Evolutionary conservation across 495 filamentous ascomycete genomes (phyloP), one percentile per base, ranked within the genome.

Genomic region (Hypoxylon intermedium): DNA sequence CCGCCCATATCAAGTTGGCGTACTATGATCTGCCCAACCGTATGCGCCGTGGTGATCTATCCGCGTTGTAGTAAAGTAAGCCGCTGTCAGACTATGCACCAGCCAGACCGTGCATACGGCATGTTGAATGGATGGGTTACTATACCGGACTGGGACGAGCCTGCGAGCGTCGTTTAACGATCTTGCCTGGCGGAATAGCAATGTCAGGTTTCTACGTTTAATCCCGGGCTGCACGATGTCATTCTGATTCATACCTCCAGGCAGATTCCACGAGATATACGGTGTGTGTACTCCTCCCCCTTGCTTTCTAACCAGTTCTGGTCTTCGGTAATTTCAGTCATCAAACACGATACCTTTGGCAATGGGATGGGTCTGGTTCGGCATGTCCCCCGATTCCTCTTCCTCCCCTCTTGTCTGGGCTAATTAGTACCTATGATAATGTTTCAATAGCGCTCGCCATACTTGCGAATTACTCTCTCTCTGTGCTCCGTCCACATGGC

Each of bases 1-100:
- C 37, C 31, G 60, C 47, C 45, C 41, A 43, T 51, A 40, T 51
- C 21, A 48, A 52, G 5, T 28, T 53, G 16, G 34, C 48, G 51
- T 41, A 37, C 20, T 57, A 44, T 65, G 51, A 65, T 65, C 60
- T 60, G 62, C 51, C 30, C 15, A 52, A 31, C 55, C 62, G 62
- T 65, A 65, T 56, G 46, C 47, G 51, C 33, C 34, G 57, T 51
- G 52, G 36, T 53, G 46, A 65, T 60, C 46, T 43, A 60, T 58
- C 56, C 36, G 51, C 15, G 2, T 60, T 53, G 42, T 34, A 65
- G 52, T 56, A 60, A 48, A 13, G 36, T 42, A 55, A 61, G 50
- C 49, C 44, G 37, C 12, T 33, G 58, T 60, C 58, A 60, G 58
- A 53, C 23, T 53, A 6, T 46, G 15, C 26, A 31, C 5, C n/a